phyloP scores from a whole-genome alignment of 768 basidiomycete species.

The Omphalotus guepiniiformis region DNA sequence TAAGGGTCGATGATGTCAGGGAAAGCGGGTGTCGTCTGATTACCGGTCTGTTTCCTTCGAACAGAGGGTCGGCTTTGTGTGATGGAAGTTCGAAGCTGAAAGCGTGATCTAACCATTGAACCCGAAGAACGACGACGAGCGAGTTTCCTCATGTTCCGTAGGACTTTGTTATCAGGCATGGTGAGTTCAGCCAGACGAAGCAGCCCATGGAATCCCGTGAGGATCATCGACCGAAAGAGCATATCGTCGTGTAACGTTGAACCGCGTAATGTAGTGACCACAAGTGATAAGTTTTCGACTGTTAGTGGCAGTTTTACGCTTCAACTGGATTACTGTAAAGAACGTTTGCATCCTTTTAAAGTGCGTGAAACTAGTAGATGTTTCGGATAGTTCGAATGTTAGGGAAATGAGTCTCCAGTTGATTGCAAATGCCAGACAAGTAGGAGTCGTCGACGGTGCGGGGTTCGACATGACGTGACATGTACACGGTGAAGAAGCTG shows the following conservation, averaged over 20 bases:
- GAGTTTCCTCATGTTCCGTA: slow-evolving; percentile 8
- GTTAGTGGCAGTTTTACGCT: slow-evolving; percentile 10
- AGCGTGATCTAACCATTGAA: not conserved
- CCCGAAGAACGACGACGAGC: slow-evolving; percentile 9
- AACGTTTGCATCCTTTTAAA: slow-evolving; percentile 9
- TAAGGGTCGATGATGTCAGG: not conserved
- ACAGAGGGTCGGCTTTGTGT: slow-evolving; percentile 17
- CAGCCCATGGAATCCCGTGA: slow-evolving; percentile 15
- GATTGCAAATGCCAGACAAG: slow-evolving; percentile 19
- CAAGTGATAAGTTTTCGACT: slow-evolving; percentile 6
- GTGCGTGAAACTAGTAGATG: slow-evolving; percentile 5
- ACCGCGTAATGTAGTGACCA: not conserved
- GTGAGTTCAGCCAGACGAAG: slow-evolving; percentile 18
- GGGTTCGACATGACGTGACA: slow-evolving; percentile 21
- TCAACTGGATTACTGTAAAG: not conserved
- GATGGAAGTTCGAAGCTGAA: slow-evolving; percentile 13
- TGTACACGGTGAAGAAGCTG: slow-evolving; percentile 25
- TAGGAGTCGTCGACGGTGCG: slow-evolving; percentile 17
- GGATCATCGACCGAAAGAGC: slow-evolving; percentile 15
- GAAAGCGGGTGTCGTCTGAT: slow-evolving; percentile 7
- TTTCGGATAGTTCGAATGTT: not conserved
- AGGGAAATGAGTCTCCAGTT: slow-evolving; percentile 19
- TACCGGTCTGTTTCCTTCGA: slow-evolving; percentile 15
- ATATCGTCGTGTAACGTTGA: slow-evolving; percentile 16
- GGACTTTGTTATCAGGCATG: slow-evolving; percentile 12